Percentiles rank a stretch among this genome's conserved stretches.
phyloP scores from a whole-genome alignment of 2,329 filamentous ascomycete genomes.

The Fusarium nisikadoi region DNA sequence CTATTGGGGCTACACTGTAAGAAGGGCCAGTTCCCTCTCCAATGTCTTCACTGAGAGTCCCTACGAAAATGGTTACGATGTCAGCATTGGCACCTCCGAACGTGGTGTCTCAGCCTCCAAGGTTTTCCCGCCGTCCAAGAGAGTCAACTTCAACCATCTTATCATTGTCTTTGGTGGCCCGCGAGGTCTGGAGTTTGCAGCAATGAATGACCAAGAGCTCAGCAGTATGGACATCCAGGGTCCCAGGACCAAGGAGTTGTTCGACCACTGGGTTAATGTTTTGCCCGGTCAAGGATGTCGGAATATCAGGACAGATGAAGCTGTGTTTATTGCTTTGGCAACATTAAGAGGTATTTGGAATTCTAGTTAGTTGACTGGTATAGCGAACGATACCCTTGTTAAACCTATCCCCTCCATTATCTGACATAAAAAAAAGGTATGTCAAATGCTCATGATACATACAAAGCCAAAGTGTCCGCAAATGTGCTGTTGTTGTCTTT shows the following conservation, averaged over 20 bases:
- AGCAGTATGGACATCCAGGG: slow-evolving; percentile 71
- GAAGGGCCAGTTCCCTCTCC: slow-evolving; percentile 73
- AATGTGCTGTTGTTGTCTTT: slow-evolving; percentile 46
- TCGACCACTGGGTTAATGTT: slow-evolving; percentile 87
- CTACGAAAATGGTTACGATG: slow-evolving; percentile 81
- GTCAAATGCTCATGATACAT: slow-evolving; percentile 33
- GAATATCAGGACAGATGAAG: slow-evolving; percentile 86
- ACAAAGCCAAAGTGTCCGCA: slow-evolving; percentile 45
- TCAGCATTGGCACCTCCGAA: slow-evolving; percentile 86
- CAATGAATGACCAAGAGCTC: slow-evolving; percentile 68
- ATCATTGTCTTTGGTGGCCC: slow-evolving; percentile 85
- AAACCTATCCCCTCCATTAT: not conserved
- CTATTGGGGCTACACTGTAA: slow-evolving; percentile 85
- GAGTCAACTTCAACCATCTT: slow-evolving; percentile 72
- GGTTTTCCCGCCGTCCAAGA: slow-evolving; percentile 57
- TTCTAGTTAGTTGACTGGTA: slow-evolving; percentile 35
- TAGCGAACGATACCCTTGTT: slow-evolving; percentile 40
- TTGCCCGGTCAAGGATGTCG: slow-evolving; percentile 83
- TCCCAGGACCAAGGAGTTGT: slow-evolving; percentile 73
- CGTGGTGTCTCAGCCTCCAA: slow-evolving; percentile 67
- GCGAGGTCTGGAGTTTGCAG: slow-evolving; percentile 80
- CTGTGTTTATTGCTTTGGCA: slow-evolving; percentile 79
- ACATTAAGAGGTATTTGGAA: slow-evolving; percentile 71
- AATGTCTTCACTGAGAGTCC: slow-evolving; percentile 80
- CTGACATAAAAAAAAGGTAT: slow-evolving; percentile 12